Base-by-base conservation (phyloP, 2,329 filamentous ascomycete species). In the Aspergillus luchuensis region DNA sequence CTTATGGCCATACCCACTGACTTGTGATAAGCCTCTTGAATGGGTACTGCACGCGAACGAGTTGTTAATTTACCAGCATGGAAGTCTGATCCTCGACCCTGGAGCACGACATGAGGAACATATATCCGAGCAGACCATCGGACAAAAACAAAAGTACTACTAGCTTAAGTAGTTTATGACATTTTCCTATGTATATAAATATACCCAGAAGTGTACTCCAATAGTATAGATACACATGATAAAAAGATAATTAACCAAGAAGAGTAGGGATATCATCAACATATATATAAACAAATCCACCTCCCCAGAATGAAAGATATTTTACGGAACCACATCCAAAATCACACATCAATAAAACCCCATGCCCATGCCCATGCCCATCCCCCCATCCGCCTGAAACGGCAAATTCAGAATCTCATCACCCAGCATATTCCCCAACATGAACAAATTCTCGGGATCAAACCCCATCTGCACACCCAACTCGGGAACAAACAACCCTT, bases 401-500 rank as follows among this genome's bases (percentile, higher is more conserved):
- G 68, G 63, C n/a, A 68, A 36, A 45, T 67, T 67, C 45, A 76
- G 71, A 25, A 76, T 56, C 11, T 71, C 72, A 21, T 75, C 74
- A 1, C 71, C 73, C 38, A 76, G 56, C 65, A 77, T 71, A 52
- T 60, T 70, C 3, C 69, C 74, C 60, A 77, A 52, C 4, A 67
- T 67, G 41, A 71, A 69, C 38, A 76, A 56, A 51, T 71, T 68
- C 51, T 73, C 69, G 11, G 73, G 62, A 33, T 71, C 67, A 33
- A 72, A 69, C 1, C 63, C 63, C 2, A 70, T 65, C 41, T 70
- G 69, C 50, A 71, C 62, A 0, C 66, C 70, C 8, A 75, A 39
- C 8, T 72, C 72, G 0, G 70, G 66, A 0, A 66, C 55, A 52
- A 74, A 63, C 17, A 63, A 61, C 1, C 60, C 66, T 10, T 65